Evolutionary conservation across 2,329 filamentous ascomycete species (phyloP).

Genomic region (Plectosphaerella cucumerina): DNA sequence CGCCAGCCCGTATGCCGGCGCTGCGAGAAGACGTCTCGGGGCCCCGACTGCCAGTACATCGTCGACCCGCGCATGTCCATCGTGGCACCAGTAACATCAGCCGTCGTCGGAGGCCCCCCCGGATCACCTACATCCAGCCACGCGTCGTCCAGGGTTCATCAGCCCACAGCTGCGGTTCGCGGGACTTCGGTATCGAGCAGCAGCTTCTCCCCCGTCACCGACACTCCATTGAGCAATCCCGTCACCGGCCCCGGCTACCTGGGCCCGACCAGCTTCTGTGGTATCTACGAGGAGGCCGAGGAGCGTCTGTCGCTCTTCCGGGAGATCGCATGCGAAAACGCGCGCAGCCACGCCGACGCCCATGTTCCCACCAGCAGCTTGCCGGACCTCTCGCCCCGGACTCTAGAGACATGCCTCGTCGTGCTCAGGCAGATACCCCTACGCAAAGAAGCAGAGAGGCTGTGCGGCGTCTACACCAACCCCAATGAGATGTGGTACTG

Average conservation of each 20-base stretch:
- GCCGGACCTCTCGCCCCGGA: constrained; percentile 2
- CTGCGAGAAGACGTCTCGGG: constrained; percentile 27
- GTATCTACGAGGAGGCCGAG: constrained; percentile 36
- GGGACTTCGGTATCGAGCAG: not conserved
- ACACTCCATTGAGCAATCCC: too few relatives aligned
- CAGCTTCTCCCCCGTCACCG: too few relatives aligned
- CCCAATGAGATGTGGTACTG: constrained; percentile 15
- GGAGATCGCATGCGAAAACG: not conserved
- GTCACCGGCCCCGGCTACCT: constrained; percentile 30
- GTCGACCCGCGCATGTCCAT: constrained; percentile 7
- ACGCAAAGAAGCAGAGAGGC: not conserved
- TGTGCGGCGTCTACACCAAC: constrained; percentile 12
- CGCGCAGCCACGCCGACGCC: constrained; percentile 15
- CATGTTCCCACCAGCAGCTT: not conserved
- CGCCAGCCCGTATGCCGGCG: constrained; percentile 30
- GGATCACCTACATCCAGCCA: not conserved
- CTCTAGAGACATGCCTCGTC: constrained; percentile 29
- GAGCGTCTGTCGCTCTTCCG: constrained; percentile 27
- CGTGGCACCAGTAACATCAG: not conserved
- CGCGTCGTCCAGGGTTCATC: not conserved
- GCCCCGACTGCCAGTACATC: constrained; percentile 28
- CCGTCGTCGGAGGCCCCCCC: too few relatives aligned
- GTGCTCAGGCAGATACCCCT: constrained; percentile 32
- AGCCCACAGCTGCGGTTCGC: too few relatives aligned
- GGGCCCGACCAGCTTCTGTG: constrained; percentile 39